Evolutionary conservation across 805 yeast genomes (phyloP).

Genomic region (Komagataella kurtzmanii): DNA sequence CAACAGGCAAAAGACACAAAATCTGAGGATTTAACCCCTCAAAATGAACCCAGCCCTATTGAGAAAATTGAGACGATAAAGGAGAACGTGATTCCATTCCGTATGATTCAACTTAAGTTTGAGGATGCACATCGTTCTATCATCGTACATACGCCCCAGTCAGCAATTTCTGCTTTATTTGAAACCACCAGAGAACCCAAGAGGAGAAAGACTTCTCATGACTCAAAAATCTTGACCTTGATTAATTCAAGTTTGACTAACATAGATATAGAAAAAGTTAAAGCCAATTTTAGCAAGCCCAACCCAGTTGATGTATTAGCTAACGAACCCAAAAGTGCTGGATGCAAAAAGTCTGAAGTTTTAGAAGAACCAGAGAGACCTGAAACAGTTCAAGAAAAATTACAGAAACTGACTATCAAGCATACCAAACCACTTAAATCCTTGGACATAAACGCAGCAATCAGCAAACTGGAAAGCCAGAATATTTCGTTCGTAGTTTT

Average conservation of each 20-base stretch:
- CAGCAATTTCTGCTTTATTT: background rate
- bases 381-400: slow-evolving; percentile 5
- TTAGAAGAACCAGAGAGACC: slow-evolving; percentile 2
- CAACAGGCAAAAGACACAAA: background rate
- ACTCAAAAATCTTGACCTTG: background rate
- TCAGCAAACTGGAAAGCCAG: slow-evolving; percentile 24
- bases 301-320: slow-evolving; percentile 62
- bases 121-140: background rate
- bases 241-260: slow-evolving; percentile 2
- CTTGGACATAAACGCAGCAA: slow-evolving; percentile 24
- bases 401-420: slow-evolving; percentile 4
- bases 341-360: slow-evolving; percentile 1
- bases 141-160: background rate
- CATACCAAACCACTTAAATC: slow-evolving; percentile 28
- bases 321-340: background rate
- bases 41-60: background rate
- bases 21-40: background rate
- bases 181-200: background rate
- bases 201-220: background rate
- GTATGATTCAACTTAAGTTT: background rate
- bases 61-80: background rate
- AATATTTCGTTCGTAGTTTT: slow-evolving; percentile 63
- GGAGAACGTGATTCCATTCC: background rate
- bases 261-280: slow-evolving; percentile 25
- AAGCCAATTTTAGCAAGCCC: slow-evolving; percentile 45